A percentile compares a stretch with the other conserved stretches of the same genome.
Evolutionary conservation across 768 basidiomycete species (phyloP).

Genomic region (Rhodotorula taiwanensis): DNA sequence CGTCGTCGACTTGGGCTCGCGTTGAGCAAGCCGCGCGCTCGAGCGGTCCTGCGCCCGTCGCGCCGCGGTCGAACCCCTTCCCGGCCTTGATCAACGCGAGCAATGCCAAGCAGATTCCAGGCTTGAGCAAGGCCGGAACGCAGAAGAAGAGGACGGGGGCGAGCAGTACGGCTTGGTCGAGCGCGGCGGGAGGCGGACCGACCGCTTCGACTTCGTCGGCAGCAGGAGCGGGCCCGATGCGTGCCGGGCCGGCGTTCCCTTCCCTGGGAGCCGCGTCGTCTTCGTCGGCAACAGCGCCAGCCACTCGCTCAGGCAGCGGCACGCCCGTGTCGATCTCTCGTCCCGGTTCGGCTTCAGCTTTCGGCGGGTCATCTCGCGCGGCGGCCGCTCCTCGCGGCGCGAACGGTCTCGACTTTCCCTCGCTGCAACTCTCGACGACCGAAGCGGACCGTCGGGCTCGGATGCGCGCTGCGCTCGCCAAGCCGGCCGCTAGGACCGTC

Average conservation of each 20-base stretch:
- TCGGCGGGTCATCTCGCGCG: no score
- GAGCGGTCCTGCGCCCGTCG: constrained; percentile 14
- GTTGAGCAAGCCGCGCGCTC: constrained; percentile 29
- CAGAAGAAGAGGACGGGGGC: constrained; percentile 7
- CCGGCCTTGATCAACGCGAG: constrained; percentile 27
- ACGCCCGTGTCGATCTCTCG: constrained; percentile 7
- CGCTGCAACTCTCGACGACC: background rate
- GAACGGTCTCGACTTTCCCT: constrained; percentile 27
- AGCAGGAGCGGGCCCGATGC: background rate
- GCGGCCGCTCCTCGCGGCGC: background rate
- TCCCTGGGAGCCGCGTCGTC: constrained; percentile 7
- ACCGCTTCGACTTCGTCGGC: background rate
- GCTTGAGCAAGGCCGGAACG: constrained; percentile 15
- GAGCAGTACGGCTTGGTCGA: constrained; percentile 16
- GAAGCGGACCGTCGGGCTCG: constrained; percentile 14
- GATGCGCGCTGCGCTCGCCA: constrained; percentile 14
- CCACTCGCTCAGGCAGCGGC: no score
- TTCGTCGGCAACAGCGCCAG: background rate
- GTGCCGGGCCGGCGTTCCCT: constrained; percentile 7
- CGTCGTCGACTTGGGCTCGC: constrained; percentile 26
- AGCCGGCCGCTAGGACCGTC: constrained; percentile 16
- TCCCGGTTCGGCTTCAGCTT: constrained; percentile 2
- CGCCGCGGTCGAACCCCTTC: constrained; percentile 24
- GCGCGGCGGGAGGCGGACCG: background rate
- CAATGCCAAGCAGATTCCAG: constrained; percentile 21